Base-by-base conservation (phyloP, 495 filamentous ascomycete genomes). In the Friedmanniomyces endolithicus region DNA sequence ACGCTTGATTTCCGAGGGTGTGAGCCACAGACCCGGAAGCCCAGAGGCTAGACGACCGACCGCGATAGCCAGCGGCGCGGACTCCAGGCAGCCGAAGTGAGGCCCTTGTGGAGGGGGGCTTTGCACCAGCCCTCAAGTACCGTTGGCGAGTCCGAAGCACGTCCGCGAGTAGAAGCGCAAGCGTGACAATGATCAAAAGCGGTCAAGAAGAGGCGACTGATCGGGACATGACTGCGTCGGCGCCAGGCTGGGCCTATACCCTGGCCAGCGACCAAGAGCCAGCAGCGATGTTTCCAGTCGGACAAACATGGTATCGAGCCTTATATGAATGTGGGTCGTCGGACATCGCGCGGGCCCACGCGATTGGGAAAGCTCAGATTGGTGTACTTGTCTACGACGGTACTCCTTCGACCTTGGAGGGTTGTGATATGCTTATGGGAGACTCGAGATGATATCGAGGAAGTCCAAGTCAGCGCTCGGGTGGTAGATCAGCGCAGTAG, bases 101-200 rank as follows among this genome's bases (percentile, higher is more conserved):
- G 69, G 68, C 62, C 78, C 76, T 58, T 73, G 67, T 0, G 68
- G 68, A 33, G 64, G 67, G 48, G 78, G 57, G 27, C 68, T 64
- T n/a, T 71, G 67, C 39, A 62, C 62, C 0, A 80, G 59, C 0
- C 78, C 76, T 61, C 79, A 61, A 0, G 73, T 69, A 1, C 75
- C 78, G 66, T 80, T 77, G 7, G 75, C 75, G 40, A 81, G 64
- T 56, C 78, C 67, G 53, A 80, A 80, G 25, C 65, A 65, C 2
- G 75, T 79, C 20, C 78, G 60, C 55, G 80, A 49, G 63, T 75
- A 79, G 1, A n/a, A 81, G 63, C 56, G 78, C 63, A 24, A 79
- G 24, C 2, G 72, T 72, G 14, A 72, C 70, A 6, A 65, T 48
- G 2, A 67, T 56, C 29, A 78, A 68, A n/a, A 19, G 67, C 68